Conservation (phyloP, 108 stramenopile species). For the Nitzschia palea region DNA sequence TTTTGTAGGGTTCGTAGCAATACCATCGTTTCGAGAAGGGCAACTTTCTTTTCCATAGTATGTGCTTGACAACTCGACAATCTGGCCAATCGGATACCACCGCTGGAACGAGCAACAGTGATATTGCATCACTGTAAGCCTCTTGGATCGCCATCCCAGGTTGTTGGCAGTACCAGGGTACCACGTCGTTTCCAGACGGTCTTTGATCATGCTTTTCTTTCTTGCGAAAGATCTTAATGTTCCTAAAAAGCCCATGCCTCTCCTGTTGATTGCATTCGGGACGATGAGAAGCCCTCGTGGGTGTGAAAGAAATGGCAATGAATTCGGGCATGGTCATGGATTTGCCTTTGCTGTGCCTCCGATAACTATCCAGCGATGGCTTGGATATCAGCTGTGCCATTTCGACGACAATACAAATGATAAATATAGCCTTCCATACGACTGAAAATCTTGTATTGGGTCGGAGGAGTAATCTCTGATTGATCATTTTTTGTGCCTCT, state of each 20-base stretch:
- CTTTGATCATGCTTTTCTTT: conserved; percentile 4
- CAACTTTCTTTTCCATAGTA: background rate
- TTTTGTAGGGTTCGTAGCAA: conserved; percentile 27
- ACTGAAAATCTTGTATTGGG: conserved; percentile 79
- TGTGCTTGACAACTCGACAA: conserved; percentile 9
- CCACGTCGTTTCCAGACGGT: background rate
- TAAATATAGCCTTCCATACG: conserved; percentile 60
- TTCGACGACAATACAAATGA: conserved; percentile 58
- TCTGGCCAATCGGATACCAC: conserved; percentile 29
- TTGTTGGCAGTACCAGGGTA: conserved; percentile 40
- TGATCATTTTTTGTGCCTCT: conserved; percentile 33
- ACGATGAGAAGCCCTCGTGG: conserved; percentile 10
- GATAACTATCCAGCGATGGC: conserved; percentile 48
- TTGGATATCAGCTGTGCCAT: conserved; percentile 44
- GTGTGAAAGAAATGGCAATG: conserved; percentile 19
- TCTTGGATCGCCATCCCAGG: conserved; percentile 28
- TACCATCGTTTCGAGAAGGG: conserved; percentile 34
- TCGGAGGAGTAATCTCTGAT: conserved; percentile 50
- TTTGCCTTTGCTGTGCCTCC: conserved; percentile 1
- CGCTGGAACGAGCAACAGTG: conserved; percentile 20
- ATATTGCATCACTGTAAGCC: conserved; percentile 11
- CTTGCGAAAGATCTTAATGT: background rate
- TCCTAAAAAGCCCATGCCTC: background rate
- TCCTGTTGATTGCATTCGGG: background rate
- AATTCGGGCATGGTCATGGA: conserved; percentile 13